Evolutionary conservation across 2,329 filamentous ascomycete species (phyloP).

Genomic region (Ophiostoma sp.): DNA sequence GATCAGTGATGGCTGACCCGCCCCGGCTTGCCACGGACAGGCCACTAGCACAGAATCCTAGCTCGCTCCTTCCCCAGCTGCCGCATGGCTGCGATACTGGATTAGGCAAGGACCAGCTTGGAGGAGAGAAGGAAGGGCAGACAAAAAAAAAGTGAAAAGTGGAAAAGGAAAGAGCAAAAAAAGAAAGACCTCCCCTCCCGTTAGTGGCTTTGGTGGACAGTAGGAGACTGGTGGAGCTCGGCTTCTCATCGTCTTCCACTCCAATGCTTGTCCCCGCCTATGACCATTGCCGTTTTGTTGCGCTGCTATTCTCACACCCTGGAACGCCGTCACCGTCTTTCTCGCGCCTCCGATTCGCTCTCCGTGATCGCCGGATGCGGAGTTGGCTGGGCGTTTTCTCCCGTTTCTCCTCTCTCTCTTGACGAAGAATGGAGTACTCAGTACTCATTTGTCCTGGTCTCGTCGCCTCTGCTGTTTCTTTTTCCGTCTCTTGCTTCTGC

Average conservation of each 20-base stretch:
- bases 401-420: neutral
- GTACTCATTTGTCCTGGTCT: neutral
- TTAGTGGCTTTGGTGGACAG: neutral
- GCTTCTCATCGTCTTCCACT: neutral
- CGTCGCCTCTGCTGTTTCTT: neutral
- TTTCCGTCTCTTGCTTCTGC: neutral
- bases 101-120: neutral
- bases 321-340: conserved; percentile 6
- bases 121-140: neutral
- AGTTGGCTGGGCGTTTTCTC: neutral
- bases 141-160: neutral
- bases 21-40: neutral
- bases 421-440: too few relatives aligned
- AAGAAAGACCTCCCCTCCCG: neutral
- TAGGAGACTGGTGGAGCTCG: neutral
- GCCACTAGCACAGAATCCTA: neutral
- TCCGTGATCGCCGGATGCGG: neutral
- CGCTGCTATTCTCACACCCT: neutral
- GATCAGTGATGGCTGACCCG: neutral
- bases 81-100: neutral
- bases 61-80: conserved; percentile 4
- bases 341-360: conserved; percentile 1
- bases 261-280: neutral
- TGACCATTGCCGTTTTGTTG: neutral
- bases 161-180: neutral